Base-by-base conservation (phyloP, 139 green algal species). In the Chara braunii region DNA sequence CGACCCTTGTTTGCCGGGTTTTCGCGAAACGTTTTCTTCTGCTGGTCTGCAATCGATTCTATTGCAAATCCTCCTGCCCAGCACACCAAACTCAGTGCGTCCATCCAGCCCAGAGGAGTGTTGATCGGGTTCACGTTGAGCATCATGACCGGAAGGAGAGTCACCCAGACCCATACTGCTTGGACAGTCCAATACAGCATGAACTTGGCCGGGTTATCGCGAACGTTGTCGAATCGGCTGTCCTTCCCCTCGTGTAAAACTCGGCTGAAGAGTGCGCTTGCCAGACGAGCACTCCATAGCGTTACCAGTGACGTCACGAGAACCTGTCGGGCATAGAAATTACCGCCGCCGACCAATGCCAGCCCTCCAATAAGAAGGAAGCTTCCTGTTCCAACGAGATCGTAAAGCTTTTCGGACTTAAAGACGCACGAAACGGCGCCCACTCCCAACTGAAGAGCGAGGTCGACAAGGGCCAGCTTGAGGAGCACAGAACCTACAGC, bases 121-220 rank as follows among this genome's bases (percentile, higher is more conserved):
- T 5, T 23, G 29, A 36, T 42, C 0, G 44, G 43, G 26, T 8
- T 24, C 7, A 36, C 70, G 63, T 90, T 90, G 37, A 88, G 51
- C 3, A 89, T 36, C 14, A 92, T 62, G 24, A 89, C 70, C 2
- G 87, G 87, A 26, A 82, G 64, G 7, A 83, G 50, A 5, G 78
- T 84, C 22, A 86, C 51, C n/a, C 61, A 89, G 52, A 94, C 84
- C 87, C 87, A 94, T 18, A 89, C 1, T 42, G 82, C 81, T 80
- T 87, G 80, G 66, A 84, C 77, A 14, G 70, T 82, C 85, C 85
- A 90, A 43, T 63, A 79, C 1, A 87, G 55, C 32, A 85, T 64
- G 51, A 87, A 77, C 23, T 14, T 70, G 23, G 52, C 36, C 5
- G 87, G 87, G 23, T 88, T 67, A 9, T 84, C 29, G 75, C 85